These are phyloP conservation scores for Xylariomycetidae sp. DNA, from an alignment of 2,329 filamentous ascomycete genomes.

Conservation along the genomic window DNA sequence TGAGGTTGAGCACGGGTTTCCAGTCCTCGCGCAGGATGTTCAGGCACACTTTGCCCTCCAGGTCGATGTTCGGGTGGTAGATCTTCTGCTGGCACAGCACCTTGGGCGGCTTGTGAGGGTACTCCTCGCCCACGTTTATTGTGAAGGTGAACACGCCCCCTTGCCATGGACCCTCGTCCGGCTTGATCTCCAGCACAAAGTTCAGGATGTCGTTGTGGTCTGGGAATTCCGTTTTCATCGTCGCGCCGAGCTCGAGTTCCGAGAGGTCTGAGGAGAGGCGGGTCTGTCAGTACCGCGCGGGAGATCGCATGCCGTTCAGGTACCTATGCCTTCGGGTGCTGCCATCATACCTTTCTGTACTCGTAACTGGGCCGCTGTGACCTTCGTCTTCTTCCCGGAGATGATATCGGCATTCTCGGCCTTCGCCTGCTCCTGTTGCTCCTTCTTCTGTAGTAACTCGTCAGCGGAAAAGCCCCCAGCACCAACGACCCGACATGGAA, in stretches of 20 bases:
- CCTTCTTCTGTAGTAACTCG: slow-evolving; percentile 66
- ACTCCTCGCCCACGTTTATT: slow-evolving; percentile 89
- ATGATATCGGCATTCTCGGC: slow-evolving; percentile 75
- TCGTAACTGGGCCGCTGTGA: slow-evolving; percentile 89
- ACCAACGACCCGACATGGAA: not conserved
- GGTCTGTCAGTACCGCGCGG: slow-evolving; percentile 1
- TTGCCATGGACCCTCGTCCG: slow-evolving; percentile 85
- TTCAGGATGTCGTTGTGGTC: slow-evolving; percentile 82
- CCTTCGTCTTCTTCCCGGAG: slow-evolving; percentile 92
- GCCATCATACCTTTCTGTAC: slow-evolving; percentile 89
- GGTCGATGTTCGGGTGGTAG: slow-evolving; percentile 97
- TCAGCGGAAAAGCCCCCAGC: slow-evolving; percentile 7
- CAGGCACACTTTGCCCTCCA: slow-evolving; percentile 95
- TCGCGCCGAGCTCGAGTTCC: slow-evolving; percentile 70
- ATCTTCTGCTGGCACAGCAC: slow-evolving; percentile 97
- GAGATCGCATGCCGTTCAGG: not conserved
- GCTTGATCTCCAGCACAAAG: slow-evolving; percentile 75
- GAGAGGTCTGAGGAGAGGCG: slow-evolving; percentile 58
- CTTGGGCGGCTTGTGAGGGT: slow-evolving; percentile 95
- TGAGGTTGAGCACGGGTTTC: slow-evolving; percentile 96
- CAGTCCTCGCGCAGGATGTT: slow-evolving; percentile 98
- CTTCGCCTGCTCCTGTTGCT: slow-evolving; percentile 96
- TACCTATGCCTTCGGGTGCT: not conserved
- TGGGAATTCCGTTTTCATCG: slow-evolving; percentile 76
- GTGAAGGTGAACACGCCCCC: slow-evolving; percentile 81